A percentile compares a stretch with the other conserved stretches of the same genome.
Evolutionary conservation across 2,329 filamentous ascomycete species (phyloP).

Genomic region (Tolypocladium paradoxum): DNA sequence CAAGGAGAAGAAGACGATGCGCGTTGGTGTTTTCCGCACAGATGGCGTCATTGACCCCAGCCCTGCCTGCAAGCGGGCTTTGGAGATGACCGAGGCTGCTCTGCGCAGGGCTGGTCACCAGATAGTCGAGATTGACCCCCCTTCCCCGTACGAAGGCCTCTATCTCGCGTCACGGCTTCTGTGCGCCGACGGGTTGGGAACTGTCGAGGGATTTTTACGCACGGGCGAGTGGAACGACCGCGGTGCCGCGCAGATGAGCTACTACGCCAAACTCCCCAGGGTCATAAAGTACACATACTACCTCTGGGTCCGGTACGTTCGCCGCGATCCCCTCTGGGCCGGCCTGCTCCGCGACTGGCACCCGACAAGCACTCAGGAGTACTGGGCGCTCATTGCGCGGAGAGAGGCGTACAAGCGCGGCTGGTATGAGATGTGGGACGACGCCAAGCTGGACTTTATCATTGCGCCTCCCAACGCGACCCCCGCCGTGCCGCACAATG

Average conservation of each 20-base stretch:
- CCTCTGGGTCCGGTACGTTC: slow-evolving; percentile 78
- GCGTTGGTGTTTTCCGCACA: slow-evolving; percentile 66
- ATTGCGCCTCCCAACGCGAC: slow-evolving; percentile 82
- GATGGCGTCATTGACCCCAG: slow-evolving; percentile 79
- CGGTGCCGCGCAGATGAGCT: slow-evolving; percentile 64
- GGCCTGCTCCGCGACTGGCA: slow-evolving; percentile 64
- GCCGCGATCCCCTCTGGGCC: slow-evolving; percentile 67
- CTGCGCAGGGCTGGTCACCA: slow-evolving; percentile 65
- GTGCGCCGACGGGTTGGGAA: slow-evolving; percentile 73
- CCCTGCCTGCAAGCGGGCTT: slow-evolving; percentile 69
- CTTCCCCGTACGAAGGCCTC: slow-evolving; percentile 64
- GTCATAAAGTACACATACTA: slow-evolving; percentile 79
- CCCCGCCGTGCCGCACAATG: slow-evolving; percentile 75
- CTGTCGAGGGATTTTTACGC: slow-evolving; percentile 66
- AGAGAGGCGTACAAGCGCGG: slow-evolving; percentile 66
- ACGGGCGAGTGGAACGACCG: slow-evolving; percentile 69
- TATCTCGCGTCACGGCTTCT: slow-evolving; percentile 69
- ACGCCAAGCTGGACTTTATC: slow-evolving; percentile 63
- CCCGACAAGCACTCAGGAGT: slow-evolving; percentile 62
- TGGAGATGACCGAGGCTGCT: slow-evolving; percentile 60
- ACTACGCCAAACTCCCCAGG: slow-evolving; percentile 61
- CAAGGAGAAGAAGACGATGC: slow-evolving; percentile 49
- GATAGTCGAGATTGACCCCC: slow-evolving; percentile 52
- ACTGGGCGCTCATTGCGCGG: slow-evolving; percentile 70
- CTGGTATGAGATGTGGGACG: slow-evolving; percentile 83